Evolutionary conservation across 2,329 filamentous ascomycete genomes (phyloP), one percentile per base, ranked within the genome.

Genomic region (Pochonia chlamydosporia): DNA sequence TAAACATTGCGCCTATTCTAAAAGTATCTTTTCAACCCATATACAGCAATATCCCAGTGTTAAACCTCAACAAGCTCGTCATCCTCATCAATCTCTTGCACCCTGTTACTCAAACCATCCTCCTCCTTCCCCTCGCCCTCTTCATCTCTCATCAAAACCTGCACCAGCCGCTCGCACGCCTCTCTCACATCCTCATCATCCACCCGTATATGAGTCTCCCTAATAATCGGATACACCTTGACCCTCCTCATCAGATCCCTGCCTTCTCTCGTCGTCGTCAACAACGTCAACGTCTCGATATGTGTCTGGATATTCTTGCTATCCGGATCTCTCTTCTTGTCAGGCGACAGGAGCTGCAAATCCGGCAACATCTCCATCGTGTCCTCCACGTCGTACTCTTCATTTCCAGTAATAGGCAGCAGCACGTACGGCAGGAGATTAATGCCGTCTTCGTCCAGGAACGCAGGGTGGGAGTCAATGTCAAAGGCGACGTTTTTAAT

Each of bases 401-500:
- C 93, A 28, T 79, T 83, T 0, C 92, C 92, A 59, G 86, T 92
- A 41, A 97, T 83, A 0, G 93, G 92, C 6, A 96, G 75, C 9
- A 99, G 71, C 14, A 97, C 73, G 64, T 97, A 97, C 0, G 92
- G 91, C 4, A 97, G 70, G 14, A 97, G 77, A 57, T 95, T 85
- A 43, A 91, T 82, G 33, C 83, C 82, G 16, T 84, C 79, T 44
- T 87, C 82, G 1, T 79, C 76, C 40, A 96, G 68, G 45, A 96
- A 83, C 2, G 75, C 70, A 0, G 79, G 72, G 59, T 97, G 92
- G 0, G 85, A 78, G 3, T 79, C 68, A 5, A 92, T 69, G 58
- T 95, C 87, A 62, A 99, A 97, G 6, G 89, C 83, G 25, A 88
- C 82, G 62, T 99, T 99, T 67, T 97, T 97, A 63, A 99, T 89